Percentiles rank a stretch among this genome's conserved stretches.
phyloP scores from a whole-genome alignment of 352 stramenopile genomes.

The Phytophthora nicotianae region DNA sequence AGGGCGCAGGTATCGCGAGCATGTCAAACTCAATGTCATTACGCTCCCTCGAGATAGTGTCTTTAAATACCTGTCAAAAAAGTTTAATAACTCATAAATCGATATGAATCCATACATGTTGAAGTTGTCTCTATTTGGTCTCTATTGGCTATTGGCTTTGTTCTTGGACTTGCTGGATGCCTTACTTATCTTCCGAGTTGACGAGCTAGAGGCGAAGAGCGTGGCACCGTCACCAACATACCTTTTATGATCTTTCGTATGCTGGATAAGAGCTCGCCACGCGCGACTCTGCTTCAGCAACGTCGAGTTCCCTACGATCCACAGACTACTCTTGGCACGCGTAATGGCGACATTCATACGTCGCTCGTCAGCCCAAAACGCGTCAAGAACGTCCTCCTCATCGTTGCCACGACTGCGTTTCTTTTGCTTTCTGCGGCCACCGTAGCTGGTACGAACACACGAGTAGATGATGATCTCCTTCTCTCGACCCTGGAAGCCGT shows the following conservation, averaged over 20 bases:
- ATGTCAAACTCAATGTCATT: constrained; percentile 14
- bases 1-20: constrained; percentile 14
- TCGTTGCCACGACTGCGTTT: constrained; percentile 10
- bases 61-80: constrained; percentile 8
- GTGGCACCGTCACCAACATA: constrained; percentile 49
- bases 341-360: constrained; percentile 99
- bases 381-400: constrained; percentile 42
- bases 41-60: constrained; percentile 12
- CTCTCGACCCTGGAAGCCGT: constrained; percentile 98
- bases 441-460: constrained; percentile 94
- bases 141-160: constrained; percentile 5
- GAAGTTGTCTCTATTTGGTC: constrained; percentile 26
- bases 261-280: constrained; percentile 71
- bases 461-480: constrained; percentile 98
- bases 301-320: constrained; percentile 81
- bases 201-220: constrained; percentile 14
- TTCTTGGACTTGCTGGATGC: constrained; percentile 2
- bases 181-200: constrained; percentile 19
- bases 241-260: constrained; percentile 54
- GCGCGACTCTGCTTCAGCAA: constrained; percentile 70
- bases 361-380: constrained; percentile 97
- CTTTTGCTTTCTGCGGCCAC: constrained; percentile 59
- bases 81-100: no score
- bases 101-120: constrained; percentile 26
- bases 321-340: constrained; percentile 94